These are phyloP conservation scores for Aspergillus sp. DNA, from an alignment of 2,329 filamentous ascomycete species.

Conservation along the genomic window DNA sequence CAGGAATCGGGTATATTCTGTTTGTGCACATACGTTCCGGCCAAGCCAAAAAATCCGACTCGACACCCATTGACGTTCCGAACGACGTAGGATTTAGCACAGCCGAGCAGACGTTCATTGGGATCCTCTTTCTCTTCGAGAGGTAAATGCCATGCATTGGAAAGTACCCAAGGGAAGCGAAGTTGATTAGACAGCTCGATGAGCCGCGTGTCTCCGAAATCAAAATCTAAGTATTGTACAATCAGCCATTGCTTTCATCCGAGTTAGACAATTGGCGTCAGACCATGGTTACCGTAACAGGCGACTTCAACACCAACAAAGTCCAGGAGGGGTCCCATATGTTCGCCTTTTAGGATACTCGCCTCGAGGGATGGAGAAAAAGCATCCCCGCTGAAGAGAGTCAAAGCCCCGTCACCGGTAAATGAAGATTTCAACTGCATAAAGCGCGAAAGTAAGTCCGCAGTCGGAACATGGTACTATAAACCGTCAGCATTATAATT, in stretches of 20 bases:
- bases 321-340: conserved; percentile 16
- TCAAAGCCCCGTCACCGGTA: conserved; percentile 1
- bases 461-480: conserved; percentile 10
- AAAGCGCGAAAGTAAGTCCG: conserved; percentile 2
- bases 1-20: neutral
- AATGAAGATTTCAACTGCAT: conserved; percentile 3
- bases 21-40: conserved; percentile 12
- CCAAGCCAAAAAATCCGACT: conserved; percentile 17
- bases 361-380: conserved; percentile 19
- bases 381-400: conserved; percentile 17
- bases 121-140: neutral
- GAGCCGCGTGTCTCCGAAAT: conserved; percentile 14
- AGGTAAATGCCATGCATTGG: conserved; percentile 5
- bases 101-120: conserved; percentile 2
- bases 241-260: neutral
- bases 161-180: conserved; percentile 13
- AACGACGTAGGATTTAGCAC: conserved; percentile 10
- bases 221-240: conserved; percentile 8
- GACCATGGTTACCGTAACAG: conserved; percentile 20
- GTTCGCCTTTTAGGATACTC: conserved; percentile 15
- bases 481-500: neutral
- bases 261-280: neutral
- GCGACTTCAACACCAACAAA: conserved; percentile 12
- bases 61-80: conserved; percentile 6
- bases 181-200: conserved; percentile 10